phyloP scores from a whole-genome alignment of 495 filamentous ascomycete genomes.

The Glarea lozoyensis region DNA sequence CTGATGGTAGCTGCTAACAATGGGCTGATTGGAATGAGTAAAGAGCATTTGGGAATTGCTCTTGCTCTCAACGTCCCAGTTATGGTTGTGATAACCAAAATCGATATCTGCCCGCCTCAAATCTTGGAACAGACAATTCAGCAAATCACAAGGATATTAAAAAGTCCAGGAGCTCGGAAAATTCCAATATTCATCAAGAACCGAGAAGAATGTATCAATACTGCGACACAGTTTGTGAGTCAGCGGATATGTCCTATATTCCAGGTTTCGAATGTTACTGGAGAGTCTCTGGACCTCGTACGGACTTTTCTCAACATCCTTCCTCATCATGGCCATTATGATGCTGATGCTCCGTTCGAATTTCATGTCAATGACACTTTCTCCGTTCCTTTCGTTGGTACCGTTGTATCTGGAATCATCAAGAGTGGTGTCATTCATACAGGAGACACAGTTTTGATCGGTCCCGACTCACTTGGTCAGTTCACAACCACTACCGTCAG shows the following conservation, averaged over 20 bases:
- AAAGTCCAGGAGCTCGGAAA: constrained; percentile 87
- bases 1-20: constrained; percentile 99
- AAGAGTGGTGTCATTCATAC: constrained; percentile 82
- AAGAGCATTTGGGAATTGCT: constrained; percentile 94
- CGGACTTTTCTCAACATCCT: constrained; percentile 92
- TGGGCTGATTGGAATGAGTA: constrained; percentile 94
- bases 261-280: constrained; percentile 96
- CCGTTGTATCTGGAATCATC: constrained; percentile 89
- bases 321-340: constrained; percentile 89
- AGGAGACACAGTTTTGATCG: constrained; percentile 82
- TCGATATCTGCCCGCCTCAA: constrained; percentile 95
- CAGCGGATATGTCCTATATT: constrained; percentile 96
- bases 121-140: constrained; percentile 89
- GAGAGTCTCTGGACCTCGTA: constrained; percentile 47
- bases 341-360: constrained; percentile 81
- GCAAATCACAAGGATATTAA: constrained; percentile 87
- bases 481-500: constrained; percentile 86
- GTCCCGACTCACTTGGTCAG: constrained; percentile 85
- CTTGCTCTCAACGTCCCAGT: constrained; percentile 93
- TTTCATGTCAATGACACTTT: constrained; percentile 97
- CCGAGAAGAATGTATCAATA: constrained; percentile 85
- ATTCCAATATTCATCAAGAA: constrained; percentile 97
- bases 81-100: constrained; percentile 97
- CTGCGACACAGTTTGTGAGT: constrained; percentile 90
- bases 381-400: constrained; percentile 96